phyloP scores from a whole-genome alignment of 768 basidiomycete species.

The Serpula lacrymans region DNA sequence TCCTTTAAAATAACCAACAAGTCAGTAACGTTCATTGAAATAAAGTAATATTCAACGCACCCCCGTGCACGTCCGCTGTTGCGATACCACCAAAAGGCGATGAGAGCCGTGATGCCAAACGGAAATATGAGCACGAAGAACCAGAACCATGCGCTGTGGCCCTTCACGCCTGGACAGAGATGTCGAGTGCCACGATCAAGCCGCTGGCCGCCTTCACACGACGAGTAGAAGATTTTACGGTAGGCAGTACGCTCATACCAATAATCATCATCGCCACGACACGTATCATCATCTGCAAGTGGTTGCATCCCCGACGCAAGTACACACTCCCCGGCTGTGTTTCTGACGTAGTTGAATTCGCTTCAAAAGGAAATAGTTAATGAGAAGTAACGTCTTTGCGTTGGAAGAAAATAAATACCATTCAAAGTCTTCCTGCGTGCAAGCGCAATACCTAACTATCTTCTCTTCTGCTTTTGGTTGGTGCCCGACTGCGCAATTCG shows the following conservation, averaged over 20 bases:
- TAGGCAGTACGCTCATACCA: constrained; percentile 96
- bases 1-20: constrained; percentile 37
- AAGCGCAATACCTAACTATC: constrained; percentile 70
- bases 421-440: constrained; percentile 80
- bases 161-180: constrained; percentile 76
- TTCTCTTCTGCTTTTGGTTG: constrained; percentile 49
- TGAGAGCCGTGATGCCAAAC: constrained; percentile 69
- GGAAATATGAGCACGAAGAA: constrained; percentile 70
- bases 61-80: constrained; percentile 71
- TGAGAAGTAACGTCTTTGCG: constrained; percentile 1
- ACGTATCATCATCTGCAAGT: constrained; percentile 59
- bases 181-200: constrained; percentile 75
- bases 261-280: constrained; percentile 59
- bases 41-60: constrained; percentile 39
- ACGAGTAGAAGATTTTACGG: constrained; percentile 86
- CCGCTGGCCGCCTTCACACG: constrained; percentile 77
- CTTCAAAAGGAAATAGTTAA: no score
- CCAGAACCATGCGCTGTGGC: constrained; percentile 84
- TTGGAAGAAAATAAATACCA: constrained; percentile 51
- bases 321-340: constrained; percentile 70
- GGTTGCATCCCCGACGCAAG: constrained; percentile 68
- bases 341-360: constrained; percentile 87
- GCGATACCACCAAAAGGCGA: constrained; percentile 80
- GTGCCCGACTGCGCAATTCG: constrained; percentile 82
- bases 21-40: constrained; percentile 5